phyloP scores from a whole-genome alignment of 2,329 filamentous ascomycete genomes.

The Penicillium sp. region DNA sequence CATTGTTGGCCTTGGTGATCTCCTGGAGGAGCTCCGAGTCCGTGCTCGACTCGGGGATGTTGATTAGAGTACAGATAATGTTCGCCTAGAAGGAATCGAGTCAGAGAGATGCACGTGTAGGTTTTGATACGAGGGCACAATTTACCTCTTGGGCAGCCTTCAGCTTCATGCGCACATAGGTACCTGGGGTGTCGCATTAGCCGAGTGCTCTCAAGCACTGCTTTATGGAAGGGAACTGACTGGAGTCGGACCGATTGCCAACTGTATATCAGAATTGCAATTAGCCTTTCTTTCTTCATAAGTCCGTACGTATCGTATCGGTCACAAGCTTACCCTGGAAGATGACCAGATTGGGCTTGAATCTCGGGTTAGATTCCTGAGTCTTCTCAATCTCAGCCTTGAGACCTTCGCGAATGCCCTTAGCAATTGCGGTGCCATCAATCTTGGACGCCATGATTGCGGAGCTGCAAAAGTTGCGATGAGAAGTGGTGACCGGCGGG shows the following conservation, averaged over 20 bases:
- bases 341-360: constrained; percentile 85
- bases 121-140: background rate
- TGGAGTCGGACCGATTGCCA: constrained; percentile 86
- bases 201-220: constrained; percentile 5
- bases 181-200: constrained; percentile 53
- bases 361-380: constrained; percentile 78
- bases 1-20: constrained; percentile 78
- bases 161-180: constrained; percentile 99
- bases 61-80: constrained; percentile 80
- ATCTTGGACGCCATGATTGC: constrained; percentile 85
- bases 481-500: constrained; percentile 15
- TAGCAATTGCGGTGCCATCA: constrained; percentile 92
- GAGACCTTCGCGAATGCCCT: constrained; percentile 78
- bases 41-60: constrained; percentile 73
- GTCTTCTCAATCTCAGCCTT: constrained; percentile 73
- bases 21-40: constrained; percentile 81
- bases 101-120: constrained; percentile 5
- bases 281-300: constrained; percentile 9
- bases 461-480: constrained; percentile 49
- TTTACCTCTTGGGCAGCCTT: constrained; percentile 88
- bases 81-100: constrained; percentile 58
- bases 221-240: constrained; percentile 49
- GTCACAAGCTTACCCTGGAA: constrained; percentile 66
- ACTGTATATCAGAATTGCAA: constrained; percentile 50
- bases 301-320: no score